Evolutionary conservation across 495 filamentous ascomycete species (phyloP), one percentile per base, ranked within the genome.

Genomic region (Penicillium alfredii): DNA sequence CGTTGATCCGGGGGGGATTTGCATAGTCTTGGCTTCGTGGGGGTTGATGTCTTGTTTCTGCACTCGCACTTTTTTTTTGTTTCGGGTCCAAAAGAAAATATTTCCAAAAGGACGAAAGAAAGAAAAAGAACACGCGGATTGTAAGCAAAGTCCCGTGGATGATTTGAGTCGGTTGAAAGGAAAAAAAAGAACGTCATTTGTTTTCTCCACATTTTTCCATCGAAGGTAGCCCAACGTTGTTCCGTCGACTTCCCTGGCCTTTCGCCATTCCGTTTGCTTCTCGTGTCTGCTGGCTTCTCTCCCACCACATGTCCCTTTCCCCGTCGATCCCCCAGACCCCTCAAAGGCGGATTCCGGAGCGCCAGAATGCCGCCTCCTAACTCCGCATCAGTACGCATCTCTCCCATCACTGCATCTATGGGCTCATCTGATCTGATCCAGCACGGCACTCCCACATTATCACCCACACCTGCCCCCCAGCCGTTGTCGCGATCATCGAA

Each of bases 401-500:
- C 33, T 18, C 12, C 28, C 11, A 15, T 24, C 15, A n/a, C n/a
- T n/a, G n/a, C n/a, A n/a, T n/a, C n/a, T n/a, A n/a, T 34, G 23
- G 12, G 9, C 26, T 19, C 18, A 25, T 9, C 2, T 25, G 21
- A 23, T 25, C 23, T 30, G n/a, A 8, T 30, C 15, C 32, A 55
- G 47, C 45, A 67, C 58, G 56, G 60, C 38, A 57, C 59, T 33
- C 56, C 64, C 19, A 8, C 40, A 20, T 47, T 53, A 12, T 53
- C 60, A n/a, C 42, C 56, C 23, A 42, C 51, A 12, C 39, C 31
- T 26, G 55, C 45, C 29, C 49, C 48, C 40, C 61, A 45, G 42
- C 56, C 45, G 40, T 59, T 14, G 26, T 43, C 30, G 19, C 50
- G 37, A 40, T 52, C 69, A 15, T 62, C 73, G 26, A 62, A 59